Percentiles rank a stretch among this genome's conserved stretches.
Evolutionary conservation across 2,329 filamentous ascomycete genomes (phyloP).

Genomic region (Alternaria tenuissima): DNA sequence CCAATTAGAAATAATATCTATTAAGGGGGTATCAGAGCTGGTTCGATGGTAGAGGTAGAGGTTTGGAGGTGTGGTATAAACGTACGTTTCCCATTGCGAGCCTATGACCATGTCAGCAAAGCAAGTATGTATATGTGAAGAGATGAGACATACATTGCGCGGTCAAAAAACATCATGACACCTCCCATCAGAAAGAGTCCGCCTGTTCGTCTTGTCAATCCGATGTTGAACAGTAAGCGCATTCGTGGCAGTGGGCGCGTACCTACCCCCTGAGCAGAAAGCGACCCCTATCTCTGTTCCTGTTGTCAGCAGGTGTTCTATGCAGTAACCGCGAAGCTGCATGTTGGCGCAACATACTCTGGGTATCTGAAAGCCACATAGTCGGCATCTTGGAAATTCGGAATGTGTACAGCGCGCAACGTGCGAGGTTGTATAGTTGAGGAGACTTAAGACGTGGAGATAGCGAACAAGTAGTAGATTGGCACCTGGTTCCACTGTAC

Average conservation of each 20-base stretch:
- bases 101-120: slow-evolving; percentile 57
- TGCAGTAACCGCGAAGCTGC: not conserved
- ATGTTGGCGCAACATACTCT: slow-evolving; percentile 71
- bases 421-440: slow-evolving; percentile 9
- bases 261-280: slow-evolving; percentile 96
- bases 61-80: slow-evolving; percentile 4
- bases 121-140: not conserved
- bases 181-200: slow-evolving; percentile 94
- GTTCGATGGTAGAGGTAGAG: not conserved
- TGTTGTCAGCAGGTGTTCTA: slow-evolving; percentile 14
- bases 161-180: slow-evolving; percentile 96
- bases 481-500: slow-evolving; percentile 10
- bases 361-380: slow-evolving; percentile 95
- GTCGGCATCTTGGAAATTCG: slow-evolving; percentile 67
- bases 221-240: slow-evolving; percentile 21
- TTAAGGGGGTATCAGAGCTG: slow-evolving; percentile 9
- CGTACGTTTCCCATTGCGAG: slow-evolving; percentile 95
- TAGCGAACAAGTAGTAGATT: not conserved
- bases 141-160: slow-evolving; percentile 76
- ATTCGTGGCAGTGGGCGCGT: slow-evolving; percentile 31
- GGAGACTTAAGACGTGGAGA: not conserved
- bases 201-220: slow-evolving; percentile 62
- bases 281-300: slow-evolving; percentile 88
- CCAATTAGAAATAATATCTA: slow-evolving; percentile 98
- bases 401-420: slow-evolving; percentile 2